These are phyloP conservation scores for Ilex aquifolium DNA, from an alignment of 257 asterid genomes.

Conservation along the genomic window DNA sequence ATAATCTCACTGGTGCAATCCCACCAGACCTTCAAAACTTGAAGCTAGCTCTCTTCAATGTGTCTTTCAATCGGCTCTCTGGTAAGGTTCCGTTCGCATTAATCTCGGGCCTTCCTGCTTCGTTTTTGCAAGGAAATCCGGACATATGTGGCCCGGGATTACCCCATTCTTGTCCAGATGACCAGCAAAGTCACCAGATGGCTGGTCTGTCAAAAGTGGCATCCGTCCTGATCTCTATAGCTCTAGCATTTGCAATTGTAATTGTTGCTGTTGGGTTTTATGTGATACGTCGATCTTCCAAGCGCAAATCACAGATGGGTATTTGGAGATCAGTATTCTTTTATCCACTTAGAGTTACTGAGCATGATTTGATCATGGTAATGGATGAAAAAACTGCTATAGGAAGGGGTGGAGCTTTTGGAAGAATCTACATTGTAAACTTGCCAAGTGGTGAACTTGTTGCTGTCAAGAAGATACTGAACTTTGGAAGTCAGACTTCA, in stretches of 20 bases:
- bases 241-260: slow-evolving; percentile 34
- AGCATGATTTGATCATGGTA: slow-evolving; percentile 51
- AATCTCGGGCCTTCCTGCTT: slow-evolving; percentile 79
- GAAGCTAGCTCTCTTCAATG: slow-evolving; percentile 81
- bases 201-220: slow-evolving; percentile 41
- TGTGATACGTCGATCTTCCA: slow-evolving; percentile 24
- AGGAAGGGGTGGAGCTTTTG: slow-evolving; percentile 50
- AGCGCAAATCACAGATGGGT: slow-evolving; percentile 24
- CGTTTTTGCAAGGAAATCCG: slow-evolving; percentile 74
- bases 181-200: slow-evolving; percentile 12
- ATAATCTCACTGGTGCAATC: slow-evolving; percentile 64
- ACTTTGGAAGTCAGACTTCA: slow-evolving; percentile 41
- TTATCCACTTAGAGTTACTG: slow-evolving; percentile 75
- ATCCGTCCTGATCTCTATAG: slow-evolving; percentile 35
- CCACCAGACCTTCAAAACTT: slow-evolving; percentile 61
- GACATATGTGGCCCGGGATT: slow-evolving; percentile 73
- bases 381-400: slow-evolving; percentile 64
- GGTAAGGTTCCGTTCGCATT: slow-evolving; percentile 60
- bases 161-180: slow-evolving; percentile 42
- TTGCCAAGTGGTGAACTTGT: slow-evolving; percentile 74
- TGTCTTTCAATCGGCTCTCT: slow-evolving; percentile 58
- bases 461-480: slow-evolving; percentile 55
- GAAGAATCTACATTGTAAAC: slow-evolving; percentile 55
- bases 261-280: slow-evolving; percentile 44
- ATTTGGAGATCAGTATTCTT: slow-evolving; percentile 70